These are phyloP conservation scores for Teunomyces atbi DNA, from an alignment of 805 yeast genomes.

Conservation along the genomic window DNA sequence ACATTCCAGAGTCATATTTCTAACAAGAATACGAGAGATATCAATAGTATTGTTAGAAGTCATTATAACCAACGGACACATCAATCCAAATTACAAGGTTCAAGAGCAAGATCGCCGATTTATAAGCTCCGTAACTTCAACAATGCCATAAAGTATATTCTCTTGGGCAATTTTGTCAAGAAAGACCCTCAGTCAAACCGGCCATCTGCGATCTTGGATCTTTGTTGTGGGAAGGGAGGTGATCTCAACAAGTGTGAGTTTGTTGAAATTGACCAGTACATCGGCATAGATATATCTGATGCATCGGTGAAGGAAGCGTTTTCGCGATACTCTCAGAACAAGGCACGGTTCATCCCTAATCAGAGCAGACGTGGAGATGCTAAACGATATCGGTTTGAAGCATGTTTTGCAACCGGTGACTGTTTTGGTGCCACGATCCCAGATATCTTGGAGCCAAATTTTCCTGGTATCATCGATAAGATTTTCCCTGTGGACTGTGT, in stretches of 20 bases:
- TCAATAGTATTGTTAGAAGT: constrained; percentile 68
- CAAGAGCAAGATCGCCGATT: constrained; percentile 77
- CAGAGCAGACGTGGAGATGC: constrained; percentile 22
- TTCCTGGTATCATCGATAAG: constrained; percentile 58
- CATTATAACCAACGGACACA: constrained; percentile 87
- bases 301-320: constrained; percentile 83
- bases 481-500: constrained; percentile 84
- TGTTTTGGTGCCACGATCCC: constrained; percentile 75
- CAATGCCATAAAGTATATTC: constrained; percentile 84
- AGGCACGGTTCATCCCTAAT: constrained; percentile 36
- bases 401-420: constrained; percentile 88
- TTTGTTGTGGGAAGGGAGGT: constrained; percentile 99
- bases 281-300: constrained; percentile 92
- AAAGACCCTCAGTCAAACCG: constrained; percentile 15
- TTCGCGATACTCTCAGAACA: constrained; percentile 61
- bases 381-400: constrained; percentile 63
- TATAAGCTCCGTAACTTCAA: constrained; percentile 85
- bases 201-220: constrained; percentile 60
- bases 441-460: constrained; percentile 59
- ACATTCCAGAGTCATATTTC: constrained; percentile 39
- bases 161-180: constrained; percentile 67
- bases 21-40: constrained; percentile 36
- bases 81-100: constrained; percentile 55
- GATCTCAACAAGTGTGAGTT: constrained; percentile 87
- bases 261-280: constrained; percentile 68